phyloP scores from a whole-genome alignment of 352 stramenopile species.

The Phytophthora lateralis region DNA sequence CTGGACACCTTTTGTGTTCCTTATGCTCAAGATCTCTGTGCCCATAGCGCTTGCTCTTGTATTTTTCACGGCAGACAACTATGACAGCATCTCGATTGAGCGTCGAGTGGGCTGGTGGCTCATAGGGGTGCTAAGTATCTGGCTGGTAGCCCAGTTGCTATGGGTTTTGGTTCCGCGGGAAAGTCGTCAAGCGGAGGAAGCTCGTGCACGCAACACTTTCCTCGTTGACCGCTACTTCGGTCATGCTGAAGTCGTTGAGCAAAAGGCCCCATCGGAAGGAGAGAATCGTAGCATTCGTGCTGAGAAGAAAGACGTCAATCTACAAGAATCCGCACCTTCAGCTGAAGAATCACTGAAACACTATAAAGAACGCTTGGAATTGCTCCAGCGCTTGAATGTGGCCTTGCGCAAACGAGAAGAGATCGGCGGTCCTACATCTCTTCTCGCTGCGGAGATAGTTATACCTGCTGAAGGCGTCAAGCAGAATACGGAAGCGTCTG shows the following conservation, averaged over 20 bases:
- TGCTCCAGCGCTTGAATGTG: conserved; percentile 46
- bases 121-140: conserved; percentile 33
- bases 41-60: conserved; percentile 32
- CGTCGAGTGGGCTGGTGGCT: conserved; percentile 47
- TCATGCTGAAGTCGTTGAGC: conserved; percentile 10
- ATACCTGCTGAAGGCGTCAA: not conserved
- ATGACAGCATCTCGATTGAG: conserved; percentile 25
- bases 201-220: conserved; percentile 44
- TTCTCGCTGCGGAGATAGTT: not conserved
- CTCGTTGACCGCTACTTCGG: conserved; percentile 58
- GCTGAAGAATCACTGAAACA: conserved; percentile 22
- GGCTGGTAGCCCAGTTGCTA: conserved; percentile 38
- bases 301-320: not conserved
- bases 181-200: conserved; percentile 28
- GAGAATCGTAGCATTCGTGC: not conserved
- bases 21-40: conserved; percentile 44
- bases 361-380: conserved; percentile 38
- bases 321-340: conserved; percentile 20
- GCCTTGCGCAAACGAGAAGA: conserved; percentile 36
- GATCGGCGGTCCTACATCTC: not conserved
- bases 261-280: conserved; percentile 4
- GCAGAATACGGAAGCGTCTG: not conserved
- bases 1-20: conserved; percentile 39
- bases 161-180: conserved; percentile 43
- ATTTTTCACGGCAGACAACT: conserved; percentile 44